Evolutionary conservation across 768 basidiomycete genomes (phyloP), one percentile per base, ranked within the genome.

Genomic region (Sporobolomyces phaffii): DNA sequence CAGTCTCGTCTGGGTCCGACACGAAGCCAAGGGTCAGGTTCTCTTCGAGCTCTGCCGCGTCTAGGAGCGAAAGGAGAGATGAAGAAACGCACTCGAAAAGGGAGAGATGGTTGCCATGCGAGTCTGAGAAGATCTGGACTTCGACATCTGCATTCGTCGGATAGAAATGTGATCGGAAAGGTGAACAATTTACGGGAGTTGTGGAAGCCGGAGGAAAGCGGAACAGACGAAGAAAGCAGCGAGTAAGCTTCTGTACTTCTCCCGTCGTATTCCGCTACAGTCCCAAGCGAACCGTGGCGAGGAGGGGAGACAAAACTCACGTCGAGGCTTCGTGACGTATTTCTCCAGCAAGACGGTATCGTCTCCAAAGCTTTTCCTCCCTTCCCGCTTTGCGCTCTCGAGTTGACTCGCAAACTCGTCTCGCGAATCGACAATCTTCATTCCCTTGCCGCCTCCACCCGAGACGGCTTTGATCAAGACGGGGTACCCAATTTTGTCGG

Each of bases 401-500:
- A 97, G 81, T 4, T 88, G 87, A 67, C 91, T 89, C 68, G 82
- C 78, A 73, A 97, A 94, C 20, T 86, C 85, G 45, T 81, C 80
- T n/a, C 82, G 78, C 3, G 83, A 81, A 28, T 83, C 79, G 4
- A 91, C 90, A 14, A 85, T 85, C 47, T 91, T 86, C 91, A 96
- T 96, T 47, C 92, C 92, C 76, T 96, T 96, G 2, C 92, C 93
- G 9, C 92, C 92, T 22, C 92, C 93, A 29, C 93, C 92, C 71
- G 93, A 88, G 50, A 92, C 87, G n/a, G 92, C 93, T 76, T 97
- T 97, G 78, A 97, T 96, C 33, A 97, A 80, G 3, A 94, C 88
- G 31, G 92, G 92, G 75, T 89, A 94, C 15, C 88, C 90, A 34
- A 92, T 90, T 64, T 83, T 79, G 73, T 84, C 79, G 0, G 91